Evolutionary conservation across 1,284 basidiomycete genomes (phyloP), one percentile per base, ranked within the genome.

Genomic region (Apiotrichum montevideense): DNA sequence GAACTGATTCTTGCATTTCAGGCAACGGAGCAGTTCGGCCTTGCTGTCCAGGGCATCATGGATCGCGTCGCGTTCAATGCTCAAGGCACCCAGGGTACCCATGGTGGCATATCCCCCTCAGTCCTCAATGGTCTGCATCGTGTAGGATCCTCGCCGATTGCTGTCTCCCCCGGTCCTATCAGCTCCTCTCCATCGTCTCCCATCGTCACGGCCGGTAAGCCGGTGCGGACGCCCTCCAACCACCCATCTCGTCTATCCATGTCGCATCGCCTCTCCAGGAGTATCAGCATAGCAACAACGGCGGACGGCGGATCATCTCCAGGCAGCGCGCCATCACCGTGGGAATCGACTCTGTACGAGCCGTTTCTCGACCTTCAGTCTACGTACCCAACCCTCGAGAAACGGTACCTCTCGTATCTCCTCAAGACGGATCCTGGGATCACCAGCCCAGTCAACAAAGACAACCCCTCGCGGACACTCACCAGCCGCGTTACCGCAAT

Each of bases 291-390:
- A 37, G 32, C 50, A 13, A 43, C 35, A 55, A 35, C 41, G 3
- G 50, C 50, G 9, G 47, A 49, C 47, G 47, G 47, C 8, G 15
- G 8, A 15, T 29, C 15, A 1, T 6, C 47, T 5, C 54, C 51
- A 4, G 41, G 56, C 3, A 42, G 55, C 3, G 42, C 54, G 5
- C 66, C 61, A 9, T 58, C 63, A 3, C 58, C 59, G 14, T 96
- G 93, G 93, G 90, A 95, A 67, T 85, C 87, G 54, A 85, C 87
- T 42, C 79, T 96, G 8, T 94, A 92, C 73, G 90, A 93, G 69
- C 90, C 93, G 0, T 96, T 95, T 78, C 79, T 93, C 15, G 88
- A 93, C 68, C 87, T 87, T 61, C 93, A 96, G 69, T 80, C 84
- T 14, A 86, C 91, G 54, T 96, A 94, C 72, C 82, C 83, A 0